A percentile compares a stretch with the other conserved stretches of the same genome.
These are phyloP conservation scores for Candida maltosa DNA, from an alignment of 805 yeast species.

Conservation along the genomic window DNA sequence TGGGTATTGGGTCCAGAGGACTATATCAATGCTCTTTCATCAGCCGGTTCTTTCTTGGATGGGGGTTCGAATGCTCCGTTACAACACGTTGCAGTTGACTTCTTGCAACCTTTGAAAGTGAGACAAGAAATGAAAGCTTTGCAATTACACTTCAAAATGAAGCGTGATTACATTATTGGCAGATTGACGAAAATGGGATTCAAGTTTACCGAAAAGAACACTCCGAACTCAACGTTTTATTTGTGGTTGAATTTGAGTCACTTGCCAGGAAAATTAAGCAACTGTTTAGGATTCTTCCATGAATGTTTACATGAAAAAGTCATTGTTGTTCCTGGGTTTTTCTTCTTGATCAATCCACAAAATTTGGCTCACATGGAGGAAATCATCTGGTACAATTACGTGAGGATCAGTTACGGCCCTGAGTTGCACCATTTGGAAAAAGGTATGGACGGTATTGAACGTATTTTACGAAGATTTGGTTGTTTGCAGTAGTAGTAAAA, in stretches of 20 bases:
- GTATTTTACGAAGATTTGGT: slow-evolving; percentile 40
- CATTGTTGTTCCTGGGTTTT: slow-evolving; percentile 61
- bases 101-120: slow-evolving; percentile 50
- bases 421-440: slow-evolving; percentile 45
- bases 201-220: slow-evolving; percentile 37
- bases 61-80: slow-evolving; percentile 63
- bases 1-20: slow-evolving; percentile 65
- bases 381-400: slow-evolving; percentile 57
- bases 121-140: slow-evolving; percentile 53
- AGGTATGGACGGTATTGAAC: slow-evolving; percentile 62
- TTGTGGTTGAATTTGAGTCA: slow-evolving; percentile 56
- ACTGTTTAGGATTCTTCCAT: slow-evolving; percentile 61
- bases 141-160: slow-evolving; percentile 53
- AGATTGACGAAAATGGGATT: slow-evolving; percentile 54
- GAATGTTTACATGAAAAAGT: slow-evolving; percentile 59
- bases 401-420: slow-evolving; percentile 60
- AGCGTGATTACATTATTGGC: slow-evolving; percentile 52
- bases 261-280: slow-evolving; percentile 53
- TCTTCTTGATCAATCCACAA: slow-evolving; percentile 57
- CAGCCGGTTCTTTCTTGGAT: slow-evolving; percentile 59
- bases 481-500: no score
- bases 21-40: slow-evolving; percentile 50
- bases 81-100: slow-evolving; percentile 57
- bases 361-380: slow-evolving; percentile 46
- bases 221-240: slow-evolving; percentile 58